A percentile compares a stretch with the other conserved stretches of the same genome.
Evolutionary conservation across 2,329 filamentous ascomycete species (phyloP).

Genomic region (Alternaria solani): DNA sequence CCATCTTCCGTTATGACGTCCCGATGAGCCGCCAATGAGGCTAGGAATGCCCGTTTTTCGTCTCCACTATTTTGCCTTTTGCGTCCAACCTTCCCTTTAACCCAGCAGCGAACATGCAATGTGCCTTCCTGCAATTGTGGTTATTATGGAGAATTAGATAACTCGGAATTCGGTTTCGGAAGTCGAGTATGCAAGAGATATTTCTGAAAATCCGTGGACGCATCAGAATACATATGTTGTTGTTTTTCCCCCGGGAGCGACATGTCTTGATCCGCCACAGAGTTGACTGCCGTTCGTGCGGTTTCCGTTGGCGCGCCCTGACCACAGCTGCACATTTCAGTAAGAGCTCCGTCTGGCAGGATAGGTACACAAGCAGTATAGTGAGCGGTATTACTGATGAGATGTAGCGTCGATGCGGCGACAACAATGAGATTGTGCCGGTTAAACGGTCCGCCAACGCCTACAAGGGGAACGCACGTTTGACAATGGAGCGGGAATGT

Average conservation of each 20-base stretch:
- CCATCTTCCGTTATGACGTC: conserved; percentile 42
- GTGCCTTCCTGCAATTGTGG: neutral
- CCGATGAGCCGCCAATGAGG: conserved; percentile 32
- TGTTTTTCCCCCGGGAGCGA: neutral
- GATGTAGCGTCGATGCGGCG: conserved; percentile 22
- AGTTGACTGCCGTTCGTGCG: conserved; percentile 25
- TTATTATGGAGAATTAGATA: neutral
- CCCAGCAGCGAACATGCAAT: conserved; percentile 5
- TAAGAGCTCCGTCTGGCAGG: conserved; percentile 13
- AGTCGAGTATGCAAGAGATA: neutral
- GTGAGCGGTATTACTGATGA: conserved; percentile 34
- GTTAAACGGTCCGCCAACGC: conserved; percentile 40
- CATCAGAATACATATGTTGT: conserved; percentile 27
- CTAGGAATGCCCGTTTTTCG: conserved; percentile 9
- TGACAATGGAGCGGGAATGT: conserved; percentile 13
- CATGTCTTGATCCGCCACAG: conserved; percentile 2
- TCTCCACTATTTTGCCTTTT: conserved; percentile 1
- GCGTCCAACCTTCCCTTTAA: conserved; percentile 6
- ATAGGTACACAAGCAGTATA: conserved; percentile 37
- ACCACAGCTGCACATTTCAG: conserved; percentile 20
- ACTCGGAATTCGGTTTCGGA: neutral
- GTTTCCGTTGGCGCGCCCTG: conserved; percentile 19
- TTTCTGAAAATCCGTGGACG: neutral
- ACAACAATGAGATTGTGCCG: conserved; percentile 27
- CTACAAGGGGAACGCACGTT: conserved; percentile 16